Evolutionary conservation across 495 filamentous ascomycete genomes (phyloP).

Genomic region (Lasiosphaeria miniovina): DNA sequence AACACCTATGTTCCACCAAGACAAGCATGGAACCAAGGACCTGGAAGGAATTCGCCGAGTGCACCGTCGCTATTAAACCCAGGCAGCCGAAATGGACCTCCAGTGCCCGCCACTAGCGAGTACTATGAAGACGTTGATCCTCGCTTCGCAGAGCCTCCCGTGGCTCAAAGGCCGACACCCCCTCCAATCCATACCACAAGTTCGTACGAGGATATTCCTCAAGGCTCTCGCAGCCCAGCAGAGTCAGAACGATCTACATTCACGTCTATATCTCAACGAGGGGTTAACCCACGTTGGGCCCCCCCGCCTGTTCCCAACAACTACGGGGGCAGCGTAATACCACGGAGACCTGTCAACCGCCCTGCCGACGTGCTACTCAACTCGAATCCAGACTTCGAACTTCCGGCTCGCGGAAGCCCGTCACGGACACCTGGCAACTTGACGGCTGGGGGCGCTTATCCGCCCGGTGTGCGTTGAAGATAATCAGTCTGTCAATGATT

Average conservation of each 20-base stretch:
- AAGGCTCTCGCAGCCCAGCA: constrained; percentile 69
- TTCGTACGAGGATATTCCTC: constrained; percentile 57
- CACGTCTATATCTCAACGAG: constrained; percentile 80
- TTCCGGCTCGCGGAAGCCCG: constrained; percentile 38
- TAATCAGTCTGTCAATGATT: background rate
- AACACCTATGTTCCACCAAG: constrained; percentile 65
- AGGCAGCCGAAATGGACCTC: constrained; percentile 26
- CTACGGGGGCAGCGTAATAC: constrained; percentile 16
- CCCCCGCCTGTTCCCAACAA: constrained; percentile 34
- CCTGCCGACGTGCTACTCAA: constrained; percentile 58
- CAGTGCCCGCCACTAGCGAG: constrained; percentile 40
- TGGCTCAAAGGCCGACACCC: constrained; percentile 27
- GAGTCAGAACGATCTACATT: constrained; percentile 75
- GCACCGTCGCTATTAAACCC: constrained; percentile 36
- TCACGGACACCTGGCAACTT: constrained; percentile 22
- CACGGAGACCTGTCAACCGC: constrained; percentile 44
- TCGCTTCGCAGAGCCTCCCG: constrained; percentile 59
- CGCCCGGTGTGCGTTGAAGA: constrained; percentile 5
- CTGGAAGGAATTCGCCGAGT: constrained; percentile 41
- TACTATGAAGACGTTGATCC: constrained; percentile 97
- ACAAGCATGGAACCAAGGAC: constrained; percentile 52
- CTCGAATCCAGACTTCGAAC: constrained; percentile 72
- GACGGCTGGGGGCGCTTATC: constrained; percentile 40
- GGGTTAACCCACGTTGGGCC: constrained; percentile 84
- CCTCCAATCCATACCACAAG: constrained; percentile 31